Percentiles rank a stretch among this genome's conserved stretches.
Conservation (phyloP, 805 yeast species). For the Candida sithepensis region DNA sequence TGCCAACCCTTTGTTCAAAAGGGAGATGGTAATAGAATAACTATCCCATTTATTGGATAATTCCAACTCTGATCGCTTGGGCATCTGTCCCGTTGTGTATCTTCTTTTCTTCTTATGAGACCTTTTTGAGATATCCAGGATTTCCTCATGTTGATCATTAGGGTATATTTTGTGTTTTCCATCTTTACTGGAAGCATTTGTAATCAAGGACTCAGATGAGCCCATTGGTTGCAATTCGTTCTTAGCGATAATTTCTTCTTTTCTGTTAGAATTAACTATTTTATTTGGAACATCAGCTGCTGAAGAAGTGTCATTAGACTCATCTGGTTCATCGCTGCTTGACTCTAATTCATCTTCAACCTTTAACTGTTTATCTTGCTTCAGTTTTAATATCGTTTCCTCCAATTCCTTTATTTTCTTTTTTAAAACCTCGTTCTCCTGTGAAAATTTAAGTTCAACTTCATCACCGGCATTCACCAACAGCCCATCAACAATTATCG, state of each 20-base stretch:
- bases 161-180: not conserved
- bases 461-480: conserved; percentile 24
- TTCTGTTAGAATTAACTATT: not conserved
- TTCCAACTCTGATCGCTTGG: conserved; percentile 4
- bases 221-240: not conserved
- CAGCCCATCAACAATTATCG: conserved; percentile 32
- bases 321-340: not conserved
- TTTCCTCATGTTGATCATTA: not conserved
- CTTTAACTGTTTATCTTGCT: not conserved
- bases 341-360: not conserved
- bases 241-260: not conserved
- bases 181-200: not conserved
- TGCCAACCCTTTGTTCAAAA: conserved; percentile 23
- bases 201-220: not conserved
- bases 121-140: not conserved
- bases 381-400: conserved; percentile 15
- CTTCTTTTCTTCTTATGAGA: not conserved
- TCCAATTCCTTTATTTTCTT: conserved; percentile 26
- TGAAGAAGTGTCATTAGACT: not conserved
- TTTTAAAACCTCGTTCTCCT: conserved; percentile 28
- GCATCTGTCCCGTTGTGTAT: not conserved
- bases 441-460: conserved; percentile 21
- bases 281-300: not conserved
- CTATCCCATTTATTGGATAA: conserved; percentile 22
- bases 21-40: conserved; percentile 23